Evolutionary conservation across 225 moss, liverwort and hornwort species (phyloP).

Genomic region (Climacium dendroides): DNA sequence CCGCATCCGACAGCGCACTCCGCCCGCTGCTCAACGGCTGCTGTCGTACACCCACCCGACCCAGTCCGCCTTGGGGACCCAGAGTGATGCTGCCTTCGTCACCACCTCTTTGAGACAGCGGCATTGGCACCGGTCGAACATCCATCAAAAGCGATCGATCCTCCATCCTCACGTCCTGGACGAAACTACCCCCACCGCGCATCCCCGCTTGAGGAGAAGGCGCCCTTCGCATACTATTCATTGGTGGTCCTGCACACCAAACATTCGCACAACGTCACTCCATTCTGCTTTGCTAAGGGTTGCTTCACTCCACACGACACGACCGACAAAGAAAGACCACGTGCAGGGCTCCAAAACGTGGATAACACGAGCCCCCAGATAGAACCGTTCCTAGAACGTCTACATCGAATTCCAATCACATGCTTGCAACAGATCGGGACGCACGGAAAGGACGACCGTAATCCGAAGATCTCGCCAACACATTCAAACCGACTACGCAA

Average conservation of each 20-base stretch:
- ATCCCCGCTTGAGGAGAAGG: constrained; percentile 50
- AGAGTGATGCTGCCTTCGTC: constrained; percentile 74
- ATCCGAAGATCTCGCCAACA: background rate
- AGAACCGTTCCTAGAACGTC: background rate
- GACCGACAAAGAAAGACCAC: background rate
- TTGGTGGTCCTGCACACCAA: constrained; percentile 17
- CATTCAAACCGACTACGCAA: background rate
- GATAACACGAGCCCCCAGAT: background rate
- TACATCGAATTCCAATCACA: background rate
- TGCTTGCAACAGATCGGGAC: background rate
- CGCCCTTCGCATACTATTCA: constrained; percentile 60
- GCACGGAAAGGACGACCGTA: background rate
- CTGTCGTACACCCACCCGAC: constrained; percentile 52
- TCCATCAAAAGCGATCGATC: constrained; percentile 69
- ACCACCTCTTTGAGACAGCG: constrained; percentile 59
- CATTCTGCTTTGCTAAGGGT: background rate
- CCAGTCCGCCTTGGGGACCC: constrained; percentile 78
- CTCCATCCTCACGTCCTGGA: constrained; percentile 86
- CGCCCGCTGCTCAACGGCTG: constrained; percentile 44
- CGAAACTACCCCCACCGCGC: constrained; percentile 42
- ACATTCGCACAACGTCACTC: background rate
- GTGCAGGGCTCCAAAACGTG: background rate
- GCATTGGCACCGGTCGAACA: constrained; percentile 60
- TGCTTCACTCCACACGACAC: background rate
- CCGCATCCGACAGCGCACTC: constrained; percentile 63